phyloP scores from a whole-genome alignment of 75 land plant species.

The Picea sitchensis region DNA sequence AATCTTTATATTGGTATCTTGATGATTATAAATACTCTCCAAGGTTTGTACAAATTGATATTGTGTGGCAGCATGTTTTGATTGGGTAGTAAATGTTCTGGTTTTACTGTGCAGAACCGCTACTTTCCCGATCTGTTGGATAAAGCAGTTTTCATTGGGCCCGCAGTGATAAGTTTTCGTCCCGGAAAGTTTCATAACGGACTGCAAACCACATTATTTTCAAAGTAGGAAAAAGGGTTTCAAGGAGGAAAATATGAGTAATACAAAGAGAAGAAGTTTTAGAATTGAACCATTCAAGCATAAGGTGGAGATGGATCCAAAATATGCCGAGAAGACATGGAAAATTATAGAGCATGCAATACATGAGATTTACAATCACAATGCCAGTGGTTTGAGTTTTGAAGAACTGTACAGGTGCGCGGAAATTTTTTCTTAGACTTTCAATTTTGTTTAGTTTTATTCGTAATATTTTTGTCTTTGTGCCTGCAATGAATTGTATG shows the following conservation, averaged over 20 bases:
- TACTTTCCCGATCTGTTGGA: not conserved
- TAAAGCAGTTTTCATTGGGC: not conserved
- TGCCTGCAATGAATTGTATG: not conserved
- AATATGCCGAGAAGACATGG: conserved; percentile 97
- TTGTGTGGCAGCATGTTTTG: no score
- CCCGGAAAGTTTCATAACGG: not conserved
- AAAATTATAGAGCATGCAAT: conserved; percentile 94
- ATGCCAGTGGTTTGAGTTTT: conserved; percentile 96
- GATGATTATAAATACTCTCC: no score
- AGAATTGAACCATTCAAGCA: conserved; percentile 97
- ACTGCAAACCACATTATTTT: not conserved
- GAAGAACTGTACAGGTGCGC: conserved; percentile 95
- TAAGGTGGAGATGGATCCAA: conserved; percentile 92
- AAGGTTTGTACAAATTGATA: no score
- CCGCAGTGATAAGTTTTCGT: not conserved
- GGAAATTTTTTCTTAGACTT: not conserved
- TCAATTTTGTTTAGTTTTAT: not conserved
- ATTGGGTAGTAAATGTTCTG: no score
- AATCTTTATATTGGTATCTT: not conserved
- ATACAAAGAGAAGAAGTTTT: conserved; percentile 78
- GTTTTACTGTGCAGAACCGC: not conserved
- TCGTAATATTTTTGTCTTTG: not conserved
- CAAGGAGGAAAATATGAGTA: conserved; percentile 51
- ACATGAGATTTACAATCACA: conserved; percentile 95
- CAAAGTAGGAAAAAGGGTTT: conserved; percentile 7